These are phyloP conservation scores for Ajuga reptans DNA, from an alignment of 305 asterid genomes.

Conservation along the genomic window DNA sequence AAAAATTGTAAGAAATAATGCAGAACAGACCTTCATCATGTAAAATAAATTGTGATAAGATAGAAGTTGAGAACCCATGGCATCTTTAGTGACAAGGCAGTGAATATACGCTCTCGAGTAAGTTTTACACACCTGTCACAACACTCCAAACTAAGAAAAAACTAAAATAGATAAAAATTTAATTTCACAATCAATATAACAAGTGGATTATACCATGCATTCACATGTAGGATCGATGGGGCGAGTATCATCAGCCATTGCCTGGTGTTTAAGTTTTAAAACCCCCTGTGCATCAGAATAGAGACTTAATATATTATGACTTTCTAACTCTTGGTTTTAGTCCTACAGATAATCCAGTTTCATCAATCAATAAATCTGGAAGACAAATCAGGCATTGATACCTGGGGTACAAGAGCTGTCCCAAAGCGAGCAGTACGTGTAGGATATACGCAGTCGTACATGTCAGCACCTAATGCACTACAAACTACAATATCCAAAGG, in stretches of 20 bases:
- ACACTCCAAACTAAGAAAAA: slow-evolving; percentile 12
- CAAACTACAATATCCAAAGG: slow-evolving; percentile 96
- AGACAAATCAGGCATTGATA: slow-evolving; percentile 22
- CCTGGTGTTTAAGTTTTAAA: slow-evolving; percentile 68
- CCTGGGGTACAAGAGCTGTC: slow-evolving; percentile 95
- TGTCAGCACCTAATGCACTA: slow-evolving; percentile 99
- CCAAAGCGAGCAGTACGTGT: slow-evolving; percentile 99
- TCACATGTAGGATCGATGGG: slow-evolving; percentile 73
- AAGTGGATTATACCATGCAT: slow-evolving; percentile 64
- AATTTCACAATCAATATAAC: background rate
- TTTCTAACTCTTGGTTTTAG: no score
- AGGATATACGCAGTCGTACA: slow-evolving; percentile 98
- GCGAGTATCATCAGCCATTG: slow-evolving; percentile 76
- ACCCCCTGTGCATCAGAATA: slow-evolving; percentile 65
- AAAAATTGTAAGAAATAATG: background rate
- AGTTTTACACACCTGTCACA: slow-evolving; percentile 69
- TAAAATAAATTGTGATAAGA: slow-evolving; percentile 49
- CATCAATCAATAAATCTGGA: slow-evolving; percentile 10
- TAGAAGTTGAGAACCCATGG: slow-evolving; percentile 92
- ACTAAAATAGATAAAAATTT: background rate
- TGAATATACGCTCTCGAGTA: slow-evolving; percentile 91
- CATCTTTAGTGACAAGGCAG: slow-evolving; percentile 91
- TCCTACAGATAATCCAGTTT: background rate
- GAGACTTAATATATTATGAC: background rate
- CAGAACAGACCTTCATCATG: slow-evolving; percentile 39